These are phyloP conservation scores for Zoysia matrella DNA, from an alignment of 202 grass and related monocot species.

Conservation along the genomic window DNA sequence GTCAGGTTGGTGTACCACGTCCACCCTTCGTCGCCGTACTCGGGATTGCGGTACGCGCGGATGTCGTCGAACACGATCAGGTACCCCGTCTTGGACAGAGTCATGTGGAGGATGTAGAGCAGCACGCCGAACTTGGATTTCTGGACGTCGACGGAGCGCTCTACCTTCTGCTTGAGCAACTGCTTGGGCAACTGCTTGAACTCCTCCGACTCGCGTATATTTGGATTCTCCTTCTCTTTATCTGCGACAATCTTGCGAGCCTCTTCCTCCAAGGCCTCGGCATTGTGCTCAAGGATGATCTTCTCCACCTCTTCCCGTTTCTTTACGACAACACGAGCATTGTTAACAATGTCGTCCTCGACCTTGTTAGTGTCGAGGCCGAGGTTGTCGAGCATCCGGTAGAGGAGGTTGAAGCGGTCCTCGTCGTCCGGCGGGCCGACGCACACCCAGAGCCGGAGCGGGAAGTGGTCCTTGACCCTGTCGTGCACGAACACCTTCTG, in stretches of 20 bases:
- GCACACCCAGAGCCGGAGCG: slow-evolving; percentile 60
- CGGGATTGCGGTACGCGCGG: not conserved
- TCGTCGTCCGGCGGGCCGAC: slow-evolving; percentile 48
- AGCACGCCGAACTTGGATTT: slow-evolving; percentile 40
- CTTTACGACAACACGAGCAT: not conserved
- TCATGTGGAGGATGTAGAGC: slow-evolving; percentile 54
- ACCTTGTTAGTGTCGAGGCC: slow-evolving; percentile 51
- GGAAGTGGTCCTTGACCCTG: slow-evolving; percentile 60
- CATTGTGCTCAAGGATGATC: not conserved
- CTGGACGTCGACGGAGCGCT: not conserved
- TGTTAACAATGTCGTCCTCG: slow-evolving; percentile 36
- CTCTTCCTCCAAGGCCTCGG: no score
- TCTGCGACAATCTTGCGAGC: no score
- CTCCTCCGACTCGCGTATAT: no score
- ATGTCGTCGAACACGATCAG: slow-evolving; percentile 70
- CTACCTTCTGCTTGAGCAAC: not conserved
- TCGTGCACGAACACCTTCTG: slow-evolving; percentile 62
- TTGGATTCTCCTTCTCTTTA: no score
- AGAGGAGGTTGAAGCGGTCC: slow-evolving; percentile 45
- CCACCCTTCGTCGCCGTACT: slow-evolving; percentile 19
- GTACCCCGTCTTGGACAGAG: slow-evolving; percentile 52
- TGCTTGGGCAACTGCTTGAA: no score
- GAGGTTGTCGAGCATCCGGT: slow-evolving; percentile 76
- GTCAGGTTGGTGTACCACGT: slow-evolving; percentile 51
- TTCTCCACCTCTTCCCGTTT: not conserved